phyloP scores from a whole-genome alignment of 2,329 filamentous ascomycete genomes.

The Fusarium metavorans region DNA sequence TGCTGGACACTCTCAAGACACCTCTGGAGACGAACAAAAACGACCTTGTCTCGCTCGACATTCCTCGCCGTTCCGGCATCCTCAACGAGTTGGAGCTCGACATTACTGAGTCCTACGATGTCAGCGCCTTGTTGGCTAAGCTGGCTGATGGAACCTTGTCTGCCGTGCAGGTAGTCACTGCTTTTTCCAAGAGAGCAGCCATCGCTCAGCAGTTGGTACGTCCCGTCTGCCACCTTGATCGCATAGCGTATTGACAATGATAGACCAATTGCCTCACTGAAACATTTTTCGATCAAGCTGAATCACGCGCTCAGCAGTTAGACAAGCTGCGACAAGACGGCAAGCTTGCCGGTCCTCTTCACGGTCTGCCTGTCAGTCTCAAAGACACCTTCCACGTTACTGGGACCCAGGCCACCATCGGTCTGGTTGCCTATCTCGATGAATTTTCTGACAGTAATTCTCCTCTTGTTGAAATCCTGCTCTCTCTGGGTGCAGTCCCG shows the following conservation, averaged over 20 bases:
- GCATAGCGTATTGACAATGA: neutral
- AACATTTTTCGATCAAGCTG: slow-evolving; percentile 57
- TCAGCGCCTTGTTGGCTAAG: slow-evolving; percentile 50
- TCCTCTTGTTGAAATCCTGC: slow-evolving; percentile 14
- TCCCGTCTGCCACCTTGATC: too few relatives aligned
- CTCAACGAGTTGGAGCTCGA: slow-evolving; percentile 55
- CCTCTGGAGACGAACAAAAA: slow-evolving; percentile 19
- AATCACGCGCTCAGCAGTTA: slow-evolving; percentile 25
- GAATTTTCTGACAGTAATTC: neutral
- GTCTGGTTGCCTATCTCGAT: slow-evolving; percentile 14
- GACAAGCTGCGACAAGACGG: slow-evolving; percentile 25
- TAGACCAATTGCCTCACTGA: slow-evolving; percentile 55
- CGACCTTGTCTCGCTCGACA: slow-evolving; percentile 24
- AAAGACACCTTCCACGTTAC: slow-evolving; percentile 20
- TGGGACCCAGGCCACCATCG: slow-evolving; percentile 16
- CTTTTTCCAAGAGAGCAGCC: slow-evolving; percentile 46
- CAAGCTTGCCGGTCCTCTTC: slow-evolving; percentile 26
- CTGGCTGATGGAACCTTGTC: slow-evolving; percentile 50
- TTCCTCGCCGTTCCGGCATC: slow-evolving; percentile 48
- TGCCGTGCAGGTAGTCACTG: slow-evolving; percentile 52
- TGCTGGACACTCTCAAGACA: slow-evolving; percentile 2
- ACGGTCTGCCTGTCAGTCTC: slow-evolving; percentile 28
- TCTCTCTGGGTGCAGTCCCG: slow-evolving; percentile 10
- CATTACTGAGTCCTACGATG: slow-evolving; percentile 58
- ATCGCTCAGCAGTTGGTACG: slow-evolving; percentile 47